These are phyloP conservation scores for Camellia lanceoleosa DNA, from an alignment of 148 eudicot species.

Conservation along the genomic window DNA sequence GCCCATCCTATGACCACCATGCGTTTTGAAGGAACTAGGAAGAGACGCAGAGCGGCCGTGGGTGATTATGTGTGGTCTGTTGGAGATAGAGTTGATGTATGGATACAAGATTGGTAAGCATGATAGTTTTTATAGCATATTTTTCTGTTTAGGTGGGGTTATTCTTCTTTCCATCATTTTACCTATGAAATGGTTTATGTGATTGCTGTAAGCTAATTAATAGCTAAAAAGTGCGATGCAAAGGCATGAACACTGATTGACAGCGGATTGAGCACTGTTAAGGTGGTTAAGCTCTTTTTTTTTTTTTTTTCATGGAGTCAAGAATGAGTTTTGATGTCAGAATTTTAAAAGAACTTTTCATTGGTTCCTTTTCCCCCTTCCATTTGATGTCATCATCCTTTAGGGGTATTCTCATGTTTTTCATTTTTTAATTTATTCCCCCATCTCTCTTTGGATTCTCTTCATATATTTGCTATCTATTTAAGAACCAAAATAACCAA, in stretches of 20 bases:
- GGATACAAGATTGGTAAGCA: conserved; percentile 73
- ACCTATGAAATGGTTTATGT: background rate
- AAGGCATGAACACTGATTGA: background rate
- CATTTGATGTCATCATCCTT: too few species aligned
- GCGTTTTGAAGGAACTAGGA: conserved; percentile 60
- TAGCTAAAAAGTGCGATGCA: background rate
- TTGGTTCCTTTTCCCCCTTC: too few species aligned
- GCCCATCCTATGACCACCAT: conserved; percentile 45
- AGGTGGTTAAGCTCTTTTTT: too few species aligned
- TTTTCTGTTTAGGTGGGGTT: background rate
- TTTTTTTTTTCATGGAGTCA: too few species aligned
- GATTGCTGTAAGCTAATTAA: background rate
- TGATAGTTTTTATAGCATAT: background rate
- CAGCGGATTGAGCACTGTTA: too few species aligned
- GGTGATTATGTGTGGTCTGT: conserved; percentile 65
- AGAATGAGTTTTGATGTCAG: too few species aligned
- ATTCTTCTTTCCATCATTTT: background rate
- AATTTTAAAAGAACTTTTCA: too few species aligned
- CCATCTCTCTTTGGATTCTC: too few species aligned
- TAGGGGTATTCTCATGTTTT: too few species aligned
- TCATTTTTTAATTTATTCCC: too few species aligned
- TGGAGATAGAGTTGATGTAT: conserved; percentile 87
- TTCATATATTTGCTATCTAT: too few species aligned
- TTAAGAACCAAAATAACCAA: too few species aligned
- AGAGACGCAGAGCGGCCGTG: conserved; percentile 77